Base-by-base conservation (phyloP, 2,329 filamentous ascomycete species). In the Fusarium sp. region DNA sequence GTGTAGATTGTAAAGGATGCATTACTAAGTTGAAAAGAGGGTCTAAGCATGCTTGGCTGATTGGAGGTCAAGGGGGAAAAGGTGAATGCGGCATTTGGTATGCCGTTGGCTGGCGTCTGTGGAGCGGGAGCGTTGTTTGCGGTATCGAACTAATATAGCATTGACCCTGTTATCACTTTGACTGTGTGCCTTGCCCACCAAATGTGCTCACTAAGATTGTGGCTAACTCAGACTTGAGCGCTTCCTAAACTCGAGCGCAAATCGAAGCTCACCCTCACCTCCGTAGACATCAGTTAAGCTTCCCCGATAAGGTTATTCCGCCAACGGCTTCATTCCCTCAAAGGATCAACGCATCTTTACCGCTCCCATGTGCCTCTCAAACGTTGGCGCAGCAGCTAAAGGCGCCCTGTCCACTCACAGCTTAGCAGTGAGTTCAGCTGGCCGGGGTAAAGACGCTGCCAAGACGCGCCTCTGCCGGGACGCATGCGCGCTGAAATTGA, bases 351-450 rank as follows among this genome's bases (percentile, higher is more conserved):
- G n/a, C 27, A 9, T 16, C 8, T 20, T 45, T 45, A n/a, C 39
- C 37, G 37, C 58, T 43, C 31, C 5, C 29, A 54, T 13, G 41
- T 24, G 39, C 5, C 37, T 62, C 22, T 61, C 35, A 64, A 58
- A 64, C 62, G 37, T 65, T 71, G 67, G 39, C 70, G 71, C 64
- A 59, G 33, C 50, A 45, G 43, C 72, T 74, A 71, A 73, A 37
- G 54, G 63, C 67, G 60, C 56, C 50, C 54, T 45, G 52, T 43
- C 72, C 68, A 74, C 31, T 74, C 64, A 69, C 33, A 24, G 27
- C 20, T 31, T 1, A 14, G 48, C 27, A 64, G 65, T 60, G 52
- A 67, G 65, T 75, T 75, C 72, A 75, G 72, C 72, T 67, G 60
- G 58, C 72, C 41, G 65, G 65, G 60, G 68, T 43, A 62, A 10